Conservation (phyloP, 352 stramenopile species). For the Phytopythium vexans region DNA sequence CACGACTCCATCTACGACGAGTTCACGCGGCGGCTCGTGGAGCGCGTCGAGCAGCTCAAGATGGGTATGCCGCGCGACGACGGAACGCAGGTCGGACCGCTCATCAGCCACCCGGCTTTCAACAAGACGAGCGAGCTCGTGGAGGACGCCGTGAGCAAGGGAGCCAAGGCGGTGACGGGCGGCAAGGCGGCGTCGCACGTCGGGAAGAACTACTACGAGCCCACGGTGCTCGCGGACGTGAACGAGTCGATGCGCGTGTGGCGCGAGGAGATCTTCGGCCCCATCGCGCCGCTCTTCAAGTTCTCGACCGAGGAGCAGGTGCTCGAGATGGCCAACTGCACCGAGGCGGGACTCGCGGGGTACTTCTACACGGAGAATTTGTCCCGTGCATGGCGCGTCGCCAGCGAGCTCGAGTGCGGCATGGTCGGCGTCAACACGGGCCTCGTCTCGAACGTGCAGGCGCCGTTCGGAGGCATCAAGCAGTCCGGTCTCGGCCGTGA, state of each 20-base stretch:
- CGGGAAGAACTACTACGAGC: constrained; percentile 90
- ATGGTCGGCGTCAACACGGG: constrained; percentile 95
- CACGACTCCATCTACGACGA: constrained; percentile 92
- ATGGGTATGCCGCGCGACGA: constrained; percentile 85
- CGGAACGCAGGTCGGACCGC: constrained; percentile 87
- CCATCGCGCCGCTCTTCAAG: constrained; percentile 89
- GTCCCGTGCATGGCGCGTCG: constrained; percentile 85
- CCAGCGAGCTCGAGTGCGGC: constrained; percentile 86
- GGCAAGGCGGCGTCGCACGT: constrained; percentile 60
- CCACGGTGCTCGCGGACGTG: constrained; percentile 91
- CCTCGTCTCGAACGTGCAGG: constrained; percentile 82
- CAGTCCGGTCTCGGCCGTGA: constrained; percentile 89
- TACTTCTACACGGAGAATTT: constrained; percentile 95
- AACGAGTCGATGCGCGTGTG: constrained; percentile 86
- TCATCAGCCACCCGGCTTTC: constrained; percentile 92
- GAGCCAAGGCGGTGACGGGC: constrained; percentile 83
- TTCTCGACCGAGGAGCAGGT: constrained; percentile 96
- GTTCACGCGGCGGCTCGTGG: constrained; percentile 85
- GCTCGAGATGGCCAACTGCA: constrained; percentile 93
- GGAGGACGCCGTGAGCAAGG: constrained; percentile 88
- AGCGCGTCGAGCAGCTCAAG: constrained; percentile 75
- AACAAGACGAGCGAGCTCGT: constrained; percentile 87
- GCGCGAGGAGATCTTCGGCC: constrained; percentile 96
- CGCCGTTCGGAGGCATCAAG: constrained; percentile 89
- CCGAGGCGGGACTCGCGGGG: constrained; percentile 86